phyloP scores from a whole-genome alignment of 1,284 basidiomycete genomes.

The Cryptococcus maquisensis region DNA sequence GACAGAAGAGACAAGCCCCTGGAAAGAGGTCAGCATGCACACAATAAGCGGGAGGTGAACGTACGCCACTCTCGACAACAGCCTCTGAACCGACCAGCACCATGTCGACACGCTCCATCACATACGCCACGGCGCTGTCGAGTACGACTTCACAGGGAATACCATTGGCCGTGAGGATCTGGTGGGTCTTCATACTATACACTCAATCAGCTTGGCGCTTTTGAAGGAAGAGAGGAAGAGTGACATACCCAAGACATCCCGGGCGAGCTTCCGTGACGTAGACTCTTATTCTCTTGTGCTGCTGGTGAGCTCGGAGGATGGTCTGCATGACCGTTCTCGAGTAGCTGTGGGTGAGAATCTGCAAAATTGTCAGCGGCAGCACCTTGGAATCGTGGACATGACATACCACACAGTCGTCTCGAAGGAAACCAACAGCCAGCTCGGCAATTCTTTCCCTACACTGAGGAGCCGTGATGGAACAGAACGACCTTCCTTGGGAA shows the following conservation, averaged over 20 bases:
- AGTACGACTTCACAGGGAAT: constrained; percentile 93
- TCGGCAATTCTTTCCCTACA: constrained; percentile 88
- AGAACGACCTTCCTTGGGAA: constrained; percentile 45
- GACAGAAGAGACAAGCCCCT: constrained; percentile 56
- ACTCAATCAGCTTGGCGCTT: neutral
- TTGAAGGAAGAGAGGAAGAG: neutral
- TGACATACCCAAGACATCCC: constrained; percentile 30
- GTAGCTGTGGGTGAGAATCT: constrained; percentile 94
- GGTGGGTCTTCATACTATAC: constrained; percentile 77
- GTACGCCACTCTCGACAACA: constrained; percentile 80
- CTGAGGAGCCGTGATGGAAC: constrained; percentile 58
- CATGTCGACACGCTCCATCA: constrained; percentile 92
- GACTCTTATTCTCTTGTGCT: constrained; percentile 86
- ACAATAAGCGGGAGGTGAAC: constrained; percentile 10
- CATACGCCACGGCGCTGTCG: constrained; percentile 93
- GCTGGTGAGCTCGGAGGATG: constrained; percentile 76
- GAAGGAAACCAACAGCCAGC: constrained; percentile 84
- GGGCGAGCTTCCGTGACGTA: constrained; percentile 65
- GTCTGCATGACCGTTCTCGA: constrained; percentile 95
- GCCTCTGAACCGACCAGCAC: constrained; percentile 96
- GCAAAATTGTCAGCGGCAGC: neutral
- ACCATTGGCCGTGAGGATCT: constrained; percentile 73
- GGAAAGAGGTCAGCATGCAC: neutral
- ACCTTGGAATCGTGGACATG: neutral
- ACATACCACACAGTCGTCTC: constrained; percentile 83